Percentiles rank a stretch among this genome's conserved stretches.
Conservation (phyloP, 257 asterid species). For the Perilla frutescens region DNA sequence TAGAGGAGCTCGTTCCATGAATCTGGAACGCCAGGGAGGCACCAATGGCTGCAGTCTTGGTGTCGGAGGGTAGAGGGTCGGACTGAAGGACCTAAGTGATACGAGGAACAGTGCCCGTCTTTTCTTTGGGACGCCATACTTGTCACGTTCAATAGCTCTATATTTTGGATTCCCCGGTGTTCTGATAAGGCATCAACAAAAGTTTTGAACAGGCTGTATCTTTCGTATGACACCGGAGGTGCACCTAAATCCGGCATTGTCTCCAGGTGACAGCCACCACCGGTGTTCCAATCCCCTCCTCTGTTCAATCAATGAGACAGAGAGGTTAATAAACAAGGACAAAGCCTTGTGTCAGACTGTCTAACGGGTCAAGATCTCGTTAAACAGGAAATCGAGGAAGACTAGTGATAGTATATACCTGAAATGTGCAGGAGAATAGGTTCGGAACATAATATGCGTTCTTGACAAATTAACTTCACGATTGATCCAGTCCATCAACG, state of each 20-base stretch:
- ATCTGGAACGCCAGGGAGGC: conserved; percentile 96
- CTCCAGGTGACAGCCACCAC: conserved; percentile 87
- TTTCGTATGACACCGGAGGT: conserved; percentile 28
- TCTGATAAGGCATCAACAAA: conserved; percentile 52
- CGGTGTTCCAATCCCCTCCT: conserved; percentile 88
- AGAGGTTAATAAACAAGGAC: too few species aligned
- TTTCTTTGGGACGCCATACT: conserved; percentile 69
- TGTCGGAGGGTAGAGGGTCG: conserved; percentile 63
- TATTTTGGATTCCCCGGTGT: conserved; percentile 32
- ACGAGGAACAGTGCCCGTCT: conserved; percentile 84
- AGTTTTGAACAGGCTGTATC: conserved; percentile 48
- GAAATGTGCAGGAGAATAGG: conserved; percentile 93
- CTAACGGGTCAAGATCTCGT: background rate
- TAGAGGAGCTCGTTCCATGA: conserved; percentile 90
- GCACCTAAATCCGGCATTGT: conserved; percentile 60
- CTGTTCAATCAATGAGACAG: conserved; percentile 41
- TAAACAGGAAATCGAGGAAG: background rate
- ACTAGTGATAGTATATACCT: conserved; percentile 46
- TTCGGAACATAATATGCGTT: conserved; percentile 75
- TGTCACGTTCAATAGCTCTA: conserved; percentile 71
- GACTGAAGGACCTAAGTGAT: conserved; percentile 62
- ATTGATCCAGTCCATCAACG: conserved; percentile 70
- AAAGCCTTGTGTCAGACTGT: too few species aligned
- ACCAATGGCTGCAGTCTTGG: conserved; percentile 99
- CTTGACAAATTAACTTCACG: conserved; percentile 63